A percentile compares a stretch with the other conserved stretches of the same genome.
Evolutionary conservation across 345 rosid species (phyloP).

Genomic region (Camelina hispida): DNA sequence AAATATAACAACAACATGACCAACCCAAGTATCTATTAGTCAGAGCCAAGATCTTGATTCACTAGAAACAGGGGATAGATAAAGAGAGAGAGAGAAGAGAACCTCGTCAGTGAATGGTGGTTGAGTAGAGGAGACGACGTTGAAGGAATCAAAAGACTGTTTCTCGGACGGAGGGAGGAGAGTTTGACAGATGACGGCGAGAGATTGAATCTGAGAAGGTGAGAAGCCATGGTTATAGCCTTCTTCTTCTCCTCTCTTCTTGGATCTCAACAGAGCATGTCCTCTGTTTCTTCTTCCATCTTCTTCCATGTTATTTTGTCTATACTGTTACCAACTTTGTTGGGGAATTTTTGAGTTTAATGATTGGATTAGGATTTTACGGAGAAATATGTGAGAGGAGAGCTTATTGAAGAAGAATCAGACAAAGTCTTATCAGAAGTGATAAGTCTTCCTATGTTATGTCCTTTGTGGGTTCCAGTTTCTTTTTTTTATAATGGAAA

Average conservation of each 20-base stretch:
- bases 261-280: slow-evolving; percentile 64
- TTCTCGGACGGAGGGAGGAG: slow-evolving; percentile 53
- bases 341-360: neutral
- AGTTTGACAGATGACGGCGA: slow-evolving; percentile 64
- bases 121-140: slow-evolving; percentile 60
- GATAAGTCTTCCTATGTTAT: neutral
- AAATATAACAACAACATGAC: neutral
- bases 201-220: slow-evolving; percentile 60
- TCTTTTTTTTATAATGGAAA: neutral
- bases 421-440: neutral
- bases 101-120: slow-evolving; percentile 74
- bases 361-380: neutral
- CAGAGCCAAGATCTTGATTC: neutral
- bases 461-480: neutral
- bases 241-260: slow-evolving; percentile 29
- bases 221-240: slow-evolving; percentile 71
- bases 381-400: slow-evolving; percentile 5
- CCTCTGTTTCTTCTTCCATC: slow-evolving; percentile 40
- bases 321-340: neutral
- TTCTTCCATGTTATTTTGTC: slow-evolving; percentile 25
- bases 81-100: neutral
- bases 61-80: neutral
- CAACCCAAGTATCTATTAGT: neutral
- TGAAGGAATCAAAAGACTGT: slow-evolving; percentile 46
- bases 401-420: slow-evolving; percentile 13